Evolutionary conservation across 352 stramenopile genomes (phyloP).

Genomic region (Globisporangium megalacanthum): DNA sequence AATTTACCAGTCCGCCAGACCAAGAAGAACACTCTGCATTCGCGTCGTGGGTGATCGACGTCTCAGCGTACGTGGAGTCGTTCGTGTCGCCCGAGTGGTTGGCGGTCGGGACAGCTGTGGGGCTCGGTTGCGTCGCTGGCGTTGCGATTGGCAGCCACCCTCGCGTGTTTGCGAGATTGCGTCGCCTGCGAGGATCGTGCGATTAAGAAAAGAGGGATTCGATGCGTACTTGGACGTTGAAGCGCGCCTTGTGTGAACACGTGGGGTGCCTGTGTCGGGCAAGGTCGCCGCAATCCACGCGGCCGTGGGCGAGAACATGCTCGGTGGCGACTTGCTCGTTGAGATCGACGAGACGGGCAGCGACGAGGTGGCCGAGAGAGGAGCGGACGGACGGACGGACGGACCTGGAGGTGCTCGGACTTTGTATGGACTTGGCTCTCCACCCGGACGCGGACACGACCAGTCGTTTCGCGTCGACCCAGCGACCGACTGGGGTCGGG

Average conservation of each 20-base stretch:
- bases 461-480: too few species aligned
- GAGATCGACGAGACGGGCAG: constrained; percentile 91
- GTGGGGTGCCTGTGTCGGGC: constrained; percentile 76
- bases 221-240: too few species aligned
- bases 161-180: background rate
- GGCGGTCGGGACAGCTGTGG: constrained; percentile 19
- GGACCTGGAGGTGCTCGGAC: background rate
- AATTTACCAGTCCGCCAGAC: background rate
- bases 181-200: background rate
- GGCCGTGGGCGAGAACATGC: constrained; percentile 92
- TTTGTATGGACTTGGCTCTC: too few species aligned
- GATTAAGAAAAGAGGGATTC: too few species aligned
- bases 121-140: constrained; percentile 29
- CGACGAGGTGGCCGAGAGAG: constrained; percentile 19
- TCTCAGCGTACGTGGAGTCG: constrained; percentile 3
- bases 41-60: background rate
- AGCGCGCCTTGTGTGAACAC: background rate
- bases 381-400: background rate
- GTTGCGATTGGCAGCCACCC: constrained; percentile 11
- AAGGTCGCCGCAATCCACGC: constrained; percentile 89
- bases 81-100: constrained; percentile 17
- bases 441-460: too few species aligned
- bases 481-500: too few species aligned
- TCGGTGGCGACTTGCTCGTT: constrained; percentile 93
- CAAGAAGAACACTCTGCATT: background rate